Conservation (phyloP, 2,329 filamentous ascomycete genomes). For the Cytospora mali region DNA sequence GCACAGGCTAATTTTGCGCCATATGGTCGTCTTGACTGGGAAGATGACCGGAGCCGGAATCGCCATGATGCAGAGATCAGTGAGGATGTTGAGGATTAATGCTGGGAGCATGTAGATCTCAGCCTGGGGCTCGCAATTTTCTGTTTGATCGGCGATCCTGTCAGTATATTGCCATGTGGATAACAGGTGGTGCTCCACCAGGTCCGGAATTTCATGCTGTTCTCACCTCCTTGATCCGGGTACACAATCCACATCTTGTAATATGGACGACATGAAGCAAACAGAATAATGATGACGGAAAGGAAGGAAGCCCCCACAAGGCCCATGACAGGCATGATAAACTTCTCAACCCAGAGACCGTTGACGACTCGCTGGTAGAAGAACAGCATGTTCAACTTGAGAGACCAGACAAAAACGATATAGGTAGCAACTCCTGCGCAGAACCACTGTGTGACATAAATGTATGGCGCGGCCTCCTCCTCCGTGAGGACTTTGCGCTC, state of each 20-base stretch:
- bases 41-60: constrained; percentile 40
- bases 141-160: constrained; percentile 9
- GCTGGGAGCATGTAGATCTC: constrained; percentile 38
- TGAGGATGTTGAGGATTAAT: constrained; percentile 39
- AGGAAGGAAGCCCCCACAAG: constrained; percentile 35
- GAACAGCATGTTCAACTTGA: constrained; percentile 47
- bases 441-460: constrained; percentile 41
- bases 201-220: too few species aligned
- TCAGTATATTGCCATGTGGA: neutral
- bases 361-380: constrained; percentile 42
- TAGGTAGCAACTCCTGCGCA: constrained; percentile 40
- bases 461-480: constrained; percentile 35
- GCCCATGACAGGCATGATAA: constrained; percentile 40
- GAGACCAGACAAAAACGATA: constrained; percentile 41
- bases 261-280: constrained; percentile 40
- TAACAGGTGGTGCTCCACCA: too few species aligned
- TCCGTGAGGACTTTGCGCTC: constrained; percentile 37
- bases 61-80: constrained; percentile 40
- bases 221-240: constrained; percentile 43
- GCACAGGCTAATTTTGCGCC: constrained; percentile 37
- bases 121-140: constrained; percentile 39
- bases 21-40: constrained; percentile 34
- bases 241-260: constrained; percentile 40
- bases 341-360: constrained; percentile 40
- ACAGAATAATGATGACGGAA: constrained; percentile 34